Conservation (phyloP, 2,329 filamentous ascomycete species). For the Aspergillus sp. region DNA sequence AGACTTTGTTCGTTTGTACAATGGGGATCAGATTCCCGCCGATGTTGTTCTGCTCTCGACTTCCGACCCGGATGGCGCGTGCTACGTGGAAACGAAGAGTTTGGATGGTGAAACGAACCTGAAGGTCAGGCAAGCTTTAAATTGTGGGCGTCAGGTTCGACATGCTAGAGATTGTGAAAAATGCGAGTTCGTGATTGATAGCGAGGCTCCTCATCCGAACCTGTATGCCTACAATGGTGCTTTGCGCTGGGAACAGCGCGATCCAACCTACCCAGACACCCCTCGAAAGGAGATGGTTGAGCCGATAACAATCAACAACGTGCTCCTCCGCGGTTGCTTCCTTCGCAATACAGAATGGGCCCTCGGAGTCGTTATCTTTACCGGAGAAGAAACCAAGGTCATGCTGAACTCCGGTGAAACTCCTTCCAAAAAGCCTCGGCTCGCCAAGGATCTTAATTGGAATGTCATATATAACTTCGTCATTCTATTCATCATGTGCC, state of each 20-base stretch:
- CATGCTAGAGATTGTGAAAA: constrained; percentile 92
- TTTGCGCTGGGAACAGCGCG: constrained; percentile 78
- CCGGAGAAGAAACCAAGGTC: constrained; percentile 95
- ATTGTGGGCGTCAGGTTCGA: constrained; percentile 77
- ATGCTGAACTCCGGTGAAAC: constrained; percentile 98
- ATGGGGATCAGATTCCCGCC: constrained; percentile 91
- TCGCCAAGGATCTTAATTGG: constrained; percentile 92
- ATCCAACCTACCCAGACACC: constrained; percentile 63
- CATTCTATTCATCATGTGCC: constrained; percentile 84
- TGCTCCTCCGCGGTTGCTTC: constrained; percentile 89
- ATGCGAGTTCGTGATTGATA: constrained; percentile 83
- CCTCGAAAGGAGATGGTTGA: constrained; percentile 79
- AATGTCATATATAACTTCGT: constrained; percentile 97
- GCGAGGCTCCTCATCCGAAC: constrained; percentile 87
- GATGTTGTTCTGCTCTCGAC: constrained; percentile 91
- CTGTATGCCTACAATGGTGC: constrained; percentile 93
- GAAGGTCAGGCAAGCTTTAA: constrained; percentile 88
- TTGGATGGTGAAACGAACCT: constrained; percentile 96
- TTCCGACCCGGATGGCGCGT: constrained; percentile 89
- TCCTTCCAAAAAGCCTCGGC: constrained; percentile 86
- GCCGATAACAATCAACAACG: constrained; percentile 90
- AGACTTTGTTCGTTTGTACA: constrained; percentile 95
- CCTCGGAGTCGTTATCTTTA: constrained; percentile 89
- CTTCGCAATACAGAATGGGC: constrained; percentile 96
- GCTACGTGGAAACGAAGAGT: constrained; percentile 98